Conservation (phyloP, 192 early-diverging fungal genomes). For the Cetraspora pellucida region DNA sequence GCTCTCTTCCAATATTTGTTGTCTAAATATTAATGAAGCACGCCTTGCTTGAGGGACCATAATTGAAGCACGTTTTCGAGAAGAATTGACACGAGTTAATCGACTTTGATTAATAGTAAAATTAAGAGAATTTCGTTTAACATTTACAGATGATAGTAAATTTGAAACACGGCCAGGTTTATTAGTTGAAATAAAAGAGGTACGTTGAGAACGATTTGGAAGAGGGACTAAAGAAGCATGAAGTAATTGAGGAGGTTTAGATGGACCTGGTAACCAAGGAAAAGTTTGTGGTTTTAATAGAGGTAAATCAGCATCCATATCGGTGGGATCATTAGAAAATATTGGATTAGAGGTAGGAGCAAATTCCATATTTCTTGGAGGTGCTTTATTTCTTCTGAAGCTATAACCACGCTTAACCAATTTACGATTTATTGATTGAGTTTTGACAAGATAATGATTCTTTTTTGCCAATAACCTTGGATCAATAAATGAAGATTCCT, state of each 20-base stretch:
- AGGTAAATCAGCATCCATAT: constrained; percentile 30
- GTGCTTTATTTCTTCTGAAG: not conserved
- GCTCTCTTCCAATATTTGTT: constrained; percentile 30
- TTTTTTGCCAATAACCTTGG: not conserved
- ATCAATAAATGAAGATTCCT: not conserved
- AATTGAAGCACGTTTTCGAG: constrained; percentile 22
- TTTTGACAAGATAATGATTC: not conserved
- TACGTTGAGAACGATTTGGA: not conserved
- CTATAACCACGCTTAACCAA: not conserved
- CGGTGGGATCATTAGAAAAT: constrained; percentile 32
- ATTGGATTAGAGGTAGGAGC: constrained; percentile 27
- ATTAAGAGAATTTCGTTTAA: not conserved
- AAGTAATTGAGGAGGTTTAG: constrained; percentile 31
- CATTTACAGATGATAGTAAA: not conserved
- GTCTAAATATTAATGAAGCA: constrained; percentile 22
- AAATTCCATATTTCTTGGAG: constrained; percentile 14
- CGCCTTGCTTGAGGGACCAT: not conserved
- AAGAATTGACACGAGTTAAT: constrained; percentile 11
- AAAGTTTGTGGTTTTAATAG: not conserved
- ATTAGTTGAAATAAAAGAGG: not conserved
- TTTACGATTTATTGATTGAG: constrained; percentile 3
- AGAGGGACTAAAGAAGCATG: constrained; percentile 30
- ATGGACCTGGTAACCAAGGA: constrained; percentile 23
- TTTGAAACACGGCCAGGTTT: not conserved
- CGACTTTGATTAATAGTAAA: not conserved